Evolutionary conservation across 441 rosid species (phyloP).

Genomic region (Sinapis alba): DNA sequence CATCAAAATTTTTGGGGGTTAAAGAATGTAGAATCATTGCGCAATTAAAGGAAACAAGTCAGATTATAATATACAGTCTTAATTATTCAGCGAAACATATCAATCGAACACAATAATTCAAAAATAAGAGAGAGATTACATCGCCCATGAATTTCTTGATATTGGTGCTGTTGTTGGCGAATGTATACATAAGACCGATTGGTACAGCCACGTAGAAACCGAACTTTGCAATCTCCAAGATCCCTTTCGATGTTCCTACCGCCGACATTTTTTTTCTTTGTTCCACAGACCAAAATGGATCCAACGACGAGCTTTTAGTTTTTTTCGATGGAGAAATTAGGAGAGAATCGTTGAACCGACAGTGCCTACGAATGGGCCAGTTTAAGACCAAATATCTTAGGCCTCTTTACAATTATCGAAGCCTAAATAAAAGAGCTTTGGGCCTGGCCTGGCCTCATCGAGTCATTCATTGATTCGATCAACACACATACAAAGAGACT

Average conservation of each 20-base stretch:
- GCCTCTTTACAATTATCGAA: background rate
- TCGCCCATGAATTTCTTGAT: conserved; percentile 84
- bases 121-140: conserved; percentile 4
- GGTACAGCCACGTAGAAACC: conserved; percentile 77
- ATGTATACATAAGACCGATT: conserved; percentile 71
- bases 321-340: conserved; percentile 16
- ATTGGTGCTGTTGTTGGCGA: conserved; percentile 84
- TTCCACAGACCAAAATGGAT: background rate
- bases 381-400: background rate
- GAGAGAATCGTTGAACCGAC: background rate
- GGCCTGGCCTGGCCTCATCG: background rate
- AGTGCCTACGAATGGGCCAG: background rate
- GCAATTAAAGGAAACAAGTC: background rate
- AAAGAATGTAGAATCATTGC: background rate
- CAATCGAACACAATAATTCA: background rate
- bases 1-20: background rate
- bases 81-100: background rate
- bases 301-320: conserved; percentile 4
- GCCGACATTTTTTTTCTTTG: conserved; percentile 55
- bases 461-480: background rate
- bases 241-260: conserved; percentile 72
- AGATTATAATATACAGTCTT: background rate
- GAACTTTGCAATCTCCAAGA: conserved; percentile 82
- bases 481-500: background rate
- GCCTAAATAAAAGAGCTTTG: background rate